These are phyloP conservation scores for Aspergillus tanneri DNA, from an alignment of 2,329 filamentous ascomycete genomes.

Conservation along the genomic window DNA sequence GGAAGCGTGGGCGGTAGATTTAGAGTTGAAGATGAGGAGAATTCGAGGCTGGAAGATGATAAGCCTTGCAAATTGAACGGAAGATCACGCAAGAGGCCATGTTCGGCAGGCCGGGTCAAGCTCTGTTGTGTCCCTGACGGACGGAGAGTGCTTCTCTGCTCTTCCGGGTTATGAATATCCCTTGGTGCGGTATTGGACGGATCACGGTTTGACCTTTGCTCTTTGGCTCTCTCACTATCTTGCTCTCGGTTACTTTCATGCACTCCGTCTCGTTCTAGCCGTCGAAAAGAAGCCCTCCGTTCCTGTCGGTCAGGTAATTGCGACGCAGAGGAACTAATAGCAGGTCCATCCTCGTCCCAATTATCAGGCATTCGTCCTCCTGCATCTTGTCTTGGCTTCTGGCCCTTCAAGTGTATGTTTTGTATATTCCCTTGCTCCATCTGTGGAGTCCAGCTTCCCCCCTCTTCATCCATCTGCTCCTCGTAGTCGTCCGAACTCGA, in stretches of 20 bases:
- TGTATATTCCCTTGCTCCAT: slow-evolving; percentile 42
- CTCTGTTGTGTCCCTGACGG: slow-evolving; percentile 38
- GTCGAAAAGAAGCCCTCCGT: slow-evolving; percentile 27
- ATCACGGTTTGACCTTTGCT: slow-evolving; percentile 13
- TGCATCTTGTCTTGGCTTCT: slow-evolving; percentile 21
- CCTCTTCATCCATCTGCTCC: slow-evolving; percentile 24
- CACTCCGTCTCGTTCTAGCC: slow-evolving; percentile 15
- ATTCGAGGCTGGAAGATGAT: slow-evolving; percentile 80
- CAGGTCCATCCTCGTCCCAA: slow-evolving; percentile 39
- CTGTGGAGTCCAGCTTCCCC: slow-evolving; percentile 38
- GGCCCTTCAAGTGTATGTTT: slow-evolving; percentile 35
- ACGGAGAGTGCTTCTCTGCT: slow-evolving; percentile 14
- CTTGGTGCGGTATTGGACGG: slow-evolving; percentile 20
- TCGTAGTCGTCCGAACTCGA: slow-evolving; percentile 59
- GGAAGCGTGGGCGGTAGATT: slow-evolving; percentile 78
- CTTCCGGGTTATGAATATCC: slow-evolving; percentile 20
- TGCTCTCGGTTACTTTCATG: slow-evolving; percentile 22
- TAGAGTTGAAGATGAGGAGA: slow-evolving; percentile 66
- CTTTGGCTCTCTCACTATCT: slow-evolving; percentile 20
- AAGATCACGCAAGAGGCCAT: slow-evolving; percentile 70
- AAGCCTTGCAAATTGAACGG: slow-evolving; percentile 92
- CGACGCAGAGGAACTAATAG: slow-evolving; percentile 44
- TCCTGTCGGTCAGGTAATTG: slow-evolving; percentile 31
- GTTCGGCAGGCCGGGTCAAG: slow-evolving; percentile 62
- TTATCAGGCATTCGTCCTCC: slow-evolving; percentile 25